A percentile compares a stretch with the other conserved stretches of the same genome.
These are phyloP conservation scores for Annulohypoxylon nitens DNA, from an alignment of 495 filamentous ascomycete genomes.

Conservation along the genomic window DNA sequence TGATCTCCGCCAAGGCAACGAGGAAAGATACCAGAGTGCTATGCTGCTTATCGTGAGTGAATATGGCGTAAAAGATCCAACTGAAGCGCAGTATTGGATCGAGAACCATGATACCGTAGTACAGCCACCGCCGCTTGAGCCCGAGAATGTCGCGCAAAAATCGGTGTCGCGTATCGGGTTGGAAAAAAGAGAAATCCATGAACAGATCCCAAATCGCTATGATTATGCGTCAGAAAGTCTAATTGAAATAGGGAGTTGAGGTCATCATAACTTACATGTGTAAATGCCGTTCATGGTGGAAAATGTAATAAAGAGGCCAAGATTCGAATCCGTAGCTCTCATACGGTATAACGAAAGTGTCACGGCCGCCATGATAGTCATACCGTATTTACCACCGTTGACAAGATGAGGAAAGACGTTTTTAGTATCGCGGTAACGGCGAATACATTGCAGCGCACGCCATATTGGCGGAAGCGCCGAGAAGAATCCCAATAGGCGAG, in stretches of 20 bases:
- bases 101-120: constrained; percentile 85
- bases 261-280: constrained; percentile 66
- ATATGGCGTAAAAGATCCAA: constrained; percentile 96
- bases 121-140: constrained; percentile 80
- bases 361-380: constrained; percentile 83
- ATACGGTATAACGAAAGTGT: constrained; percentile 87
- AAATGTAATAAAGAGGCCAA: constrained; percentile 80
- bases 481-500: constrained; percentile 87
- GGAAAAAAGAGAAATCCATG: constrained; percentile 93
- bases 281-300: constrained; percentile 85
- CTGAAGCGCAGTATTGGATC: constrained; percentile 93
- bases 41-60: constrained; percentile 80
- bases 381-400: constrained; percentile 92
- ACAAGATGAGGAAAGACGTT: constrained; percentile 92
- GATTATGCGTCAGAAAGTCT: constrained; percentile 11
- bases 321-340: constrained; percentile 63
- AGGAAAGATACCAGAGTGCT: constrained; percentile 81
- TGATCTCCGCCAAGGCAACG: constrained; percentile 80
- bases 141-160: constrained; percentile 85
- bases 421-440: constrained; percentile 87
- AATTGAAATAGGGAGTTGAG: background rate
- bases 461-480: constrained; percentile 84
- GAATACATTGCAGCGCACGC: constrained; percentile 90
- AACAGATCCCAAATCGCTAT: constrained; percentile 91
- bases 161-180: constrained; percentile 74